Base-by-base conservation (phyloP, 768 basidiomycete genomes). In the Suillus subalutaceus region DNA sequence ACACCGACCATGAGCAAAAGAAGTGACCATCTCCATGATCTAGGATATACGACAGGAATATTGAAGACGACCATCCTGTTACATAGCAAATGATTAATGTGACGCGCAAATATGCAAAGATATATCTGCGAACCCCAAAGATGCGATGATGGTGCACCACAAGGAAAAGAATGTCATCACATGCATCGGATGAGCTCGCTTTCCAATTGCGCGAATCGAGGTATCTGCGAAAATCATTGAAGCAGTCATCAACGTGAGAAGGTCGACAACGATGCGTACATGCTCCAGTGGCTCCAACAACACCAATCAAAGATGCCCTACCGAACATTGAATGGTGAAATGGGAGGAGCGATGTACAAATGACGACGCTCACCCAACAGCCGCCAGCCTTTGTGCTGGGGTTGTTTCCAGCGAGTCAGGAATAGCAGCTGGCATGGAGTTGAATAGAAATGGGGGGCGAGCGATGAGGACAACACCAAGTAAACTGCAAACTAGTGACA, bases 381-480 rank as follows among this genome's bases (percentile, higher is more conserved):
- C 90, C 6, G 82, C 67, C 48, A 93, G 72, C 59, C 93, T 77
- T 72, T 81, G 75, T n/a, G 64, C 71, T 9, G 70, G 75, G 5
- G 70, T 79, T 16, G 63, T 76, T 35, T 67, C 67, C 7, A 65
- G 59, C 16, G 38, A 23, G 16, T 55, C 63, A 18, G 15, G 16
- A 37, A 43, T 35, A 8, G 15, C 18, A 35, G 48, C 32, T 41
- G 65, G 61, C 4, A 55, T 35, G 62, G 65, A 62, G 3, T 89
- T 89, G 70, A 97, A 96, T 9, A 97, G 69, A 59, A 88, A 87
- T 1, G 83, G 78, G 0, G 95, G 95, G 41, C 92, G 83, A 9
- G 94, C 92, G 58, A 97, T 93, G 7, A 95, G 81, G 12, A 96
- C 73, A 10, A 94, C 93, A 0, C 94, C 95, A 9, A 85, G 46